These are phyloP conservation scores for Penicillium pulvis DNA, from an alignment of 495 filamentous ascomycete species.

Conservation along the genomic window DNA sequence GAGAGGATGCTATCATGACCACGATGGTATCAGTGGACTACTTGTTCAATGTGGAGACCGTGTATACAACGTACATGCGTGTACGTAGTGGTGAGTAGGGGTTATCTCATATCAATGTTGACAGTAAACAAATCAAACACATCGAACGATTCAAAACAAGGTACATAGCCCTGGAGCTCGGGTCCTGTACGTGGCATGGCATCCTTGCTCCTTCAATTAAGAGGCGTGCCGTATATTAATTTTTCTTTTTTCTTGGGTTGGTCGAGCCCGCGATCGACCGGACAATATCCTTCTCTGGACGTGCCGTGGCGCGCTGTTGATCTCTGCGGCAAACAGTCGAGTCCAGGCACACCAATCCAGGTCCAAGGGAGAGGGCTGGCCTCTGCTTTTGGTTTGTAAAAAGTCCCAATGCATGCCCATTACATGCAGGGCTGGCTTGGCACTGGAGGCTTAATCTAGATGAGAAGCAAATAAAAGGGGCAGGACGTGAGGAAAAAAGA, in stretches of 20 bases:
- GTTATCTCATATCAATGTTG: background rate
- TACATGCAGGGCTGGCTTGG: conserved; percentile 1
- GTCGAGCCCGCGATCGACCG: background rate
- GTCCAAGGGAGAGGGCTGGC: background rate
- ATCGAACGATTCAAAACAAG: background rate
- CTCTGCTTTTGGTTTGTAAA: background rate
- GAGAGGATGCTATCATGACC: background rate
- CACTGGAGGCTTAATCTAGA: background rate
- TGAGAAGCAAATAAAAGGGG: conserved; percentile 3
- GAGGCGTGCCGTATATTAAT: background rate
- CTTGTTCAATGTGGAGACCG: background rate
- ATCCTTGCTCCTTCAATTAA: background rate
- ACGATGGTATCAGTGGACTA: background rate
- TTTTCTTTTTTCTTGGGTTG: background rate
- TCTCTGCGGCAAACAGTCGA: background rate
- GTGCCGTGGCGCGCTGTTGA: background rate
- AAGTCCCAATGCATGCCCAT: background rate
- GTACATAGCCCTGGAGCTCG: background rate
- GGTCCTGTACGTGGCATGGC: background rate
- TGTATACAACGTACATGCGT: background rate
- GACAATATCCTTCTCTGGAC: background rate
- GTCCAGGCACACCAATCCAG: background rate
- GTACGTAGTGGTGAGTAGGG: background rate
- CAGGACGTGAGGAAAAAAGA: background rate
- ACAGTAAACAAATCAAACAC: background rate